Percentiles rank a stretch among this genome's conserved stretches.
phyloP scores from a whole-genome alignment of 805 yeast species.

The Candida michaelii region DNA sequence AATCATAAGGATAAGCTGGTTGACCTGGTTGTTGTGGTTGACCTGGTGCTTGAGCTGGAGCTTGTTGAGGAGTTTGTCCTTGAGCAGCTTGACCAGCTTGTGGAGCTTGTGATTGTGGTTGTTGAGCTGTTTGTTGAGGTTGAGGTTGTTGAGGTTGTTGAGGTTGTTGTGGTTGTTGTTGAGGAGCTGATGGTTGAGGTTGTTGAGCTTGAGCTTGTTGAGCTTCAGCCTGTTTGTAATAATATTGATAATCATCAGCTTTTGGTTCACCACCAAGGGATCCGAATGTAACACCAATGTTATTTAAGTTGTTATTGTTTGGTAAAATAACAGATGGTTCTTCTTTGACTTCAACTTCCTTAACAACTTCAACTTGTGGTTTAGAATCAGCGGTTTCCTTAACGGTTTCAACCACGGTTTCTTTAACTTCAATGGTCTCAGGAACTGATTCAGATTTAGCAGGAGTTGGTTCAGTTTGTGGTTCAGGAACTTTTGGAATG shows the following conservation, averaged over 20 bases:
- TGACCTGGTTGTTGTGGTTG: slow-evolving; percentile 11
- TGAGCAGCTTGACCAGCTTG: slow-evolving; percentile 17
- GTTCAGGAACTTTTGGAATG: slow-evolving; percentile 19
- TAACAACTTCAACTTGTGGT: slow-evolving; percentile 5
- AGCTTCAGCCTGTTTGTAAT: slow-evolving; percentile 15
- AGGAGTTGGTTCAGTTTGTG: slow-evolving; percentile 15
- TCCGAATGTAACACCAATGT: slow-evolving; percentile 65
- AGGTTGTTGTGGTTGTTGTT: slow-evolving; percentile 10
- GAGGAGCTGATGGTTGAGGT: slow-evolving; percentile 12
- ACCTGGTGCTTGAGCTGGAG: slow-evolving; percentile 23
- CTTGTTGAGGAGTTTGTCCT: slow-evolving; percentile 18
- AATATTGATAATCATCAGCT: slow-evolving; percentile 10
- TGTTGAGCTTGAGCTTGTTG: slow-evolving; percentile 15
- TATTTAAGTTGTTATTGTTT: slow-evolving; percentile 43
- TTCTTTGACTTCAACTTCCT: slow-evolving; percentile 14
- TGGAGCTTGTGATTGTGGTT: slow-evolving; percentile 19
- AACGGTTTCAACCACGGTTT: slow-evolving; percentile 24
- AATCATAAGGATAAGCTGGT: slow-evolving; percentile 22
- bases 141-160: background rate
- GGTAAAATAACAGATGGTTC: slow-evolving; percentile 53
- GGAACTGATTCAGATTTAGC: slow-evolving; percentile 16
- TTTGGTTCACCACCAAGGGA: slow-evolving; percentile 47
- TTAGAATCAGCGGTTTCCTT: slow-evolving; percentile 21
- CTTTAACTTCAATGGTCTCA: slow-evolving; percentile 16
- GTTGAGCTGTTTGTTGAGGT: slow-evolving; percentile 20